Base-by-base conservation (phyloP, 257 asterid species). In the Gentiana straminea region DNA sequence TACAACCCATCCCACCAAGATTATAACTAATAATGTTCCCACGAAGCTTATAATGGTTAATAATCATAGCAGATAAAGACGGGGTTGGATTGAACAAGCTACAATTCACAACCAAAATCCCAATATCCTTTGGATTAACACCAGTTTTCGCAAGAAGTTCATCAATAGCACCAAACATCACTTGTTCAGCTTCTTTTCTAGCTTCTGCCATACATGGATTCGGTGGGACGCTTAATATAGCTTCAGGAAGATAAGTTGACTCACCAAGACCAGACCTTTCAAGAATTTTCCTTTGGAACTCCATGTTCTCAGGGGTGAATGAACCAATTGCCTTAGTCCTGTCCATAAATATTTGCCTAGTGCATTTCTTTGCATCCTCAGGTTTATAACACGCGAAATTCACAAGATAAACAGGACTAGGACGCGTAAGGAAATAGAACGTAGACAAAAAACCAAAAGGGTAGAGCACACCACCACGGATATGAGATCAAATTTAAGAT, bases 11-110 rank as follows among this genome's bases (percentile, higher is more conserved):
- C 44, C 95, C 95, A 4, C 95, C 95, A 5, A 86, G 80, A 67
- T 86, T 86, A 45, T 79, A 81, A 60, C 94, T 83, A 15, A 77
- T 13, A 32, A 86, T 70, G 52, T 86, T 86, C 46, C 94, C 95
- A 53, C 95, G 60, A 8, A 86, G 90, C 49, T 81, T 86, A 68
- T 86, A 86, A 69, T 83, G 94, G 62, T 86, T 86, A 35, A 86
- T 52, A 46, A 86, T 53, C 94, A 83, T 83, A 0, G 95, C 94
- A 3, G 95, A 86, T 52, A 86, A 60, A 11, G 95, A 86, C n/a
- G 94, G 95, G n/a, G 95, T 86, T 5, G 95, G 95, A 60, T 86
- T 86, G 64, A 86, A 86, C 70, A 86, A 79, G 63, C 91, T 86
- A 49, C 94, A 86, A 62, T 86, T 86, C 59, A 84, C 95, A 49